A percentile compares a stretch with the other conserved stretches of the same genome.
These are phyloP conservation scores for Pestalotiopsis sp. DNA, from an alignment of 2,329 filamentous ascomycete species.

Conservation along the genomic window DNA sequence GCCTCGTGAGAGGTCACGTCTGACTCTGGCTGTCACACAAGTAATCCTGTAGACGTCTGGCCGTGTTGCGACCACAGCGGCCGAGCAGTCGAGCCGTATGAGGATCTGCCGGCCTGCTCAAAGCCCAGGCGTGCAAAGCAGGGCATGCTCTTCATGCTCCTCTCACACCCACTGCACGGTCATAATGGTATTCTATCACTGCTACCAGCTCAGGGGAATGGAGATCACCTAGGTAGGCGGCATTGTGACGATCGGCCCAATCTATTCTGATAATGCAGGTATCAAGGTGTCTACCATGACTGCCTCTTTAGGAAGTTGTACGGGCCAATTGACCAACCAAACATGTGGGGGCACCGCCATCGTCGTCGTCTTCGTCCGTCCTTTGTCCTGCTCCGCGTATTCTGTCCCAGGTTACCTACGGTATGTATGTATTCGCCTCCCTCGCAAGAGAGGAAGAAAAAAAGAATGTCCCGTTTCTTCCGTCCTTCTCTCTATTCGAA, in stretches of 20 bases:
- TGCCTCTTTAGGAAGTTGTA: constrained; percentile 11
- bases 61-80: neutral
- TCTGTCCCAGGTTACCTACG: neutral
- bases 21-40: constrained; percentile 4
- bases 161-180: neutral
- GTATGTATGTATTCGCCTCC: neutral
- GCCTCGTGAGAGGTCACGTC: neutral
- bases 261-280: constrained; percentile 3
- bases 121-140: neutral
- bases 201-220: neutral
- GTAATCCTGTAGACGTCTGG: neutral
- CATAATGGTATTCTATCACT: neutral
- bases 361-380: neutral
- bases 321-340: neutral
- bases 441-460: neutral
- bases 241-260: neutral
- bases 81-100: neutral
- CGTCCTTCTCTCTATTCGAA: neutral
- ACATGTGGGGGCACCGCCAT: neutral
- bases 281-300: neutral
- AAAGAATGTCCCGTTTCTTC: neutral
- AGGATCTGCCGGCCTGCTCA: neutral
- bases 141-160: neutral
- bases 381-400: neutral
- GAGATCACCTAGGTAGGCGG: neutral